A percentile compares a stretch with the other conserved stretches of the same genome.
phyloP scores from a whole-genome alignment of 441 rosid genomes.

The Biscutella auriculata region DNA sequence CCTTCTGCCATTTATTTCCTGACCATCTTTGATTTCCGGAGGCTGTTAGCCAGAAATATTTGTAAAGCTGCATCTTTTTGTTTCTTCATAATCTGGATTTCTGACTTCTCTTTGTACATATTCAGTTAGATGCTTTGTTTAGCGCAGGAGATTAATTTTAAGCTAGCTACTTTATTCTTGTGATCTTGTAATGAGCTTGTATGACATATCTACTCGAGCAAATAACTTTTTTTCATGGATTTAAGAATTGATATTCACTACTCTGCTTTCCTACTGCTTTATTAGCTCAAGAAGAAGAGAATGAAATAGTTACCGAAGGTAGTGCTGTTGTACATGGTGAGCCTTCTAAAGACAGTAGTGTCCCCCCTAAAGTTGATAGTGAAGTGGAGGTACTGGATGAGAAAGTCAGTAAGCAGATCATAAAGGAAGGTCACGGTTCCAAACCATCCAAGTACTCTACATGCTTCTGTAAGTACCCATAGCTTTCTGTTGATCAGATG shows the following conservation, averaged over 20 bases:
- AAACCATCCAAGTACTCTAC: slow-evolving; percentile 86
- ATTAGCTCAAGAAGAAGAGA: slow-evolving; percentile 38
- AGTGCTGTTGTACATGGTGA: slow-evolving; percentile 47
- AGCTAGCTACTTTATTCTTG: not conserved
- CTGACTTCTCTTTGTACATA: not conserved
- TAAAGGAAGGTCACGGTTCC: slow-evolving; percentile 83
- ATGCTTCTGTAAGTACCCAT: slow-evolving; percentile 60
- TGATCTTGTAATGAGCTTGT: not conserved
- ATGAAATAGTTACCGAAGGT: slow-evolving; percentile 47
- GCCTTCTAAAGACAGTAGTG: slow-evolving; percentile 43
- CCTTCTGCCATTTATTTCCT: too few relatives aligned
- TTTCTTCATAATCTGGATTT: not conserved
- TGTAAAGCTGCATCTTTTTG: too few relatives aligned
- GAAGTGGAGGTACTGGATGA: slow-evolving; percentile 56
- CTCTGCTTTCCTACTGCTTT: not conserved
- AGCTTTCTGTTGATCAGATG: not conserved
- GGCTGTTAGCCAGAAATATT: too few relatives aligned
- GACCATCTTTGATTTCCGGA: too few relatives aligned
- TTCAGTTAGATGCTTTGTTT: not conserved
- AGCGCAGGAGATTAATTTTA: not conserved
- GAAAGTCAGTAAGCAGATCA: slow-evolving; percentile 76
- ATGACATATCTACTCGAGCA: not conserved
- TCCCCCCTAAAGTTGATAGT: slow-evolving; percentile 64
- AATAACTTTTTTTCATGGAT: not conserved
- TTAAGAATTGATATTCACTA: not conserved